Percentiles rank a stretch among this genome's conserved stretches.
Conservation (phyloP, 257 asterid species). For the Petunia axillaris region DNA sequence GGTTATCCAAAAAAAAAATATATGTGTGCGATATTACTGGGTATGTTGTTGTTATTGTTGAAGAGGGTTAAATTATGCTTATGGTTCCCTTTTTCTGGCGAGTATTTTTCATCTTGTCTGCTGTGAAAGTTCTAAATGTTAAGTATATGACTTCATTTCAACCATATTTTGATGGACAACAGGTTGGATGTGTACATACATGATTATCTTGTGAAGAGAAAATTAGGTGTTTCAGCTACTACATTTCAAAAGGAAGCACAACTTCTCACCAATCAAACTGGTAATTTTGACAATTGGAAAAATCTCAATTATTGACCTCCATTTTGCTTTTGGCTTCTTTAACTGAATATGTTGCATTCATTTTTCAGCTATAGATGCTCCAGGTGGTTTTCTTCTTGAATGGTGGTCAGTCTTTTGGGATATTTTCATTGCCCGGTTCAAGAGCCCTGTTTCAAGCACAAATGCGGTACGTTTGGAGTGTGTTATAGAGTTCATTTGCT, state of each 20-base stretch:
- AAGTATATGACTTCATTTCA: too few species aligned
- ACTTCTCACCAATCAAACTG: slow-evolving; percentile 25
- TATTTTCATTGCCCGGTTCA: slow-evolving; percentile 34
- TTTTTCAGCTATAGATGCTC: slow-evolving; percentile 39
- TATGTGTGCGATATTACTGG: too few species aligned
- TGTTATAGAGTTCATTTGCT: background rate
- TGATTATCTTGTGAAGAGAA: slow-evolving; percentile 41
- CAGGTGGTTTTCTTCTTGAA: slow-evolving; percentile 48
- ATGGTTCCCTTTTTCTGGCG: too few species aligned
- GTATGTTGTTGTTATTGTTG: too few species aligned
- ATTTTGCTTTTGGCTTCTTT: background rate
- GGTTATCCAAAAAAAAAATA: too few species aligned
- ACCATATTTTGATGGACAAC: background rate
- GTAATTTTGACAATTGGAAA: slow-evolving; percentile 19
- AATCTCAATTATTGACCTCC: background rate
- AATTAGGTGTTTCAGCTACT: slow-evolving; percentile 31
- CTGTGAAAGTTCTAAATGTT: too few species aligned
- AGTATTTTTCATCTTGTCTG: too few species aligned
- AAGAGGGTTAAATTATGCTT: too few species aligned
- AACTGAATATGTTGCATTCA: background rate
- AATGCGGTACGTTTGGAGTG: slow-evolving; percentile 25
- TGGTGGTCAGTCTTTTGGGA: slow-evolving; percentile 64
- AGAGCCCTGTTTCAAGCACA: background rate
- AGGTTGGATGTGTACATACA: slow-evolving; percentile 41
- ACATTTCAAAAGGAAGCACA: slow-evolving; percentile 36